Evolutionary conservation across 129 eudicot species (phyloP).

Genomic region (Artemisia argyi): DNA sequence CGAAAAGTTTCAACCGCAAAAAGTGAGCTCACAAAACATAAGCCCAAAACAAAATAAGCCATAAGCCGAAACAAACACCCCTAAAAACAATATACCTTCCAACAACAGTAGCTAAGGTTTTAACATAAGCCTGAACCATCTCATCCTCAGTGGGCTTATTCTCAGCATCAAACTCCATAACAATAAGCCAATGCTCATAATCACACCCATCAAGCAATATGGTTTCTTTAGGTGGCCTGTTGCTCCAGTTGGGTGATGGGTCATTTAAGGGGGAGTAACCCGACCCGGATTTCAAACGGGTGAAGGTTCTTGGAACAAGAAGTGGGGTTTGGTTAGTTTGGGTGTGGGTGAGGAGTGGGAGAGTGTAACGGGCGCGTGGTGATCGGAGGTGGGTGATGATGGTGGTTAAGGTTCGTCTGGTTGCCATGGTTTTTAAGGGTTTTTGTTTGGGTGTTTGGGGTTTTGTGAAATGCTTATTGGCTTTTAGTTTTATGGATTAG

Average conservation of each 20-base stretch:
- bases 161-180: conserved; percentile 81
- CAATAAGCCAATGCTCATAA: conserved; percentile 95
- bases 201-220: conserved; percentile 93
- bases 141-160: conserved; percentile 83
- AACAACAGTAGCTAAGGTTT: conserved; percentile 88
- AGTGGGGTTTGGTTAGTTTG: conserved; percentile 9
- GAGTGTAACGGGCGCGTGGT: conserved; percentile 35
- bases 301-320: conserved; percentile 25
- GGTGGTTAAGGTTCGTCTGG: neutral
- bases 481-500: too few relatives aligned
- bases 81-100: conserved; percentile 57
- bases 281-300: conserved; percentile 57
- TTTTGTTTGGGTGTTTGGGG: too few relatives aligned
- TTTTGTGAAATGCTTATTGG: too few relatives aligned
- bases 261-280: conserved; percentile 92
- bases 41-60: too few relatives aligned
- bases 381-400: conserved; percentile 22
- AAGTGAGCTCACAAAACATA: too few relatives aligned
- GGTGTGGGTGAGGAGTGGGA: conserved; percentile 43
- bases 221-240: conserved; percentile 95
- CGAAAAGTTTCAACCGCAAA: too few relatives aligned
- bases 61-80: neutral
- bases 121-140: conserved; percentile 74
- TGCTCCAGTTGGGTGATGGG: conserved; percentile 98
- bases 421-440: too few relatives aligned